phyloP scores from a whole-genome alignment of 192 early-diverging fungal species.

The Phlyctochytrium planicorne region DNA sequence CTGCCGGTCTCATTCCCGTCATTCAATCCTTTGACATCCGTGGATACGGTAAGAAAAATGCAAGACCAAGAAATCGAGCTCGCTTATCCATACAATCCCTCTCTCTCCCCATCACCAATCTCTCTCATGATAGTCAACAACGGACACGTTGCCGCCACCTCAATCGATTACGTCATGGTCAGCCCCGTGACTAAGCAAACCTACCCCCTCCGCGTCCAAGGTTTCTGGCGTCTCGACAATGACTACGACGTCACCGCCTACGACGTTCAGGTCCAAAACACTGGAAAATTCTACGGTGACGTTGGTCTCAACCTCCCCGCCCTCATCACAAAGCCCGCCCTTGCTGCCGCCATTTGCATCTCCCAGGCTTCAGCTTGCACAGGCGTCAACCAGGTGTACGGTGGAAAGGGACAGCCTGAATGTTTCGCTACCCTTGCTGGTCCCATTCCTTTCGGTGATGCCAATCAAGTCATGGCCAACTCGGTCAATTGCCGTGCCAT shows the following conservation, averaged over 20 bases:
- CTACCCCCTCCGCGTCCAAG: conserved; percentile 25
- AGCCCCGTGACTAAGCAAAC: conserved; percentile 9
- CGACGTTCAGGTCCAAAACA: conserved; percentile 25
- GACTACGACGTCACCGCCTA: conserved; percentile 5
- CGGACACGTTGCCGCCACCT: conserved; percentile 9
- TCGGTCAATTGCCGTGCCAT: conserved; percentile 12
- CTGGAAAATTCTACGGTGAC: conserved; percentile 13
- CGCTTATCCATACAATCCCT: too few relatives aligned
- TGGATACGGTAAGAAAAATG: conserved; percentile 2
- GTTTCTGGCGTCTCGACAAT: conserved; percentile 20
- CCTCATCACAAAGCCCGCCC: neutral
- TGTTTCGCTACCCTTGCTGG: neutral
- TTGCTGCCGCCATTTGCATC: conserved; percentile 2
- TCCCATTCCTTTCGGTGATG: conserved; percentile 6
- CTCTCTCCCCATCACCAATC: neutral
- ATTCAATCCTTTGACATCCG: conserved; percentile 2
- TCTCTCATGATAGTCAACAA: conserved; percentile 2
- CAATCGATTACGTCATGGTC: conserved; percentile 18
- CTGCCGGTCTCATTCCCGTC: conserved; percentile 17
- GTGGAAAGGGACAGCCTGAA: neutral
- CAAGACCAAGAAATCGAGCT: too few relatives aligned
- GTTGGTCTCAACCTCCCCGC: conserved; percentile 18
- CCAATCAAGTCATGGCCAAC: conserved; percentile 3
- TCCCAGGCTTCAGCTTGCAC: neutral
- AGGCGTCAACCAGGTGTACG: conserved; percentile 6